Evolutionary conservation across 176 grass and related monocot genomes (phyloP).

Genomic region (Oryza rufipogon): DNA sequence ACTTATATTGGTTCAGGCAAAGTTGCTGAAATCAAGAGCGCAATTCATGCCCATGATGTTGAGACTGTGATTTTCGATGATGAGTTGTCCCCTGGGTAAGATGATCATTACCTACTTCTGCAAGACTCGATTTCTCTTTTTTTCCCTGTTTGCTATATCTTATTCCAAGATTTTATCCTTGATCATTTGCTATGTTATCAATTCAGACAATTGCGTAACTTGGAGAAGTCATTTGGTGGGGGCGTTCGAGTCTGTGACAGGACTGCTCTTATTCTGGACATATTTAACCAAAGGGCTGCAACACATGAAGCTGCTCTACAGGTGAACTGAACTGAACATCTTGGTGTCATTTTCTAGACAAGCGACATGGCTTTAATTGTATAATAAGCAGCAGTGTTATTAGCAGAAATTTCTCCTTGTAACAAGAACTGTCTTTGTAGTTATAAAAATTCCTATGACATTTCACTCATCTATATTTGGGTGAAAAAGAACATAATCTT

Average conservation of each 20-base stretch:
- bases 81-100: conserved; percentile 89
- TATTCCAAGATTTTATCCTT: neutral
- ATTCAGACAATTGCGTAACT: conserved; percentile 85
- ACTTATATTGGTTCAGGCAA: conserved; percentile 96
- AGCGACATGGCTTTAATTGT: neutral
- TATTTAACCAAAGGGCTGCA: conserved; percentile 97
- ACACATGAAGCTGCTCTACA: conserved; percentile 98
- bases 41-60: conserved; percentile 77
- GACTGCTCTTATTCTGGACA: conserved; percentile 96
- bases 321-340: conserved; percentile 49
- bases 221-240: conserved; percentile 95
- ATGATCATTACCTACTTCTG: conserved; percentile 25
- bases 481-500: conserved; percentile 7
- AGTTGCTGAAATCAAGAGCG: conserved; percentile 91
- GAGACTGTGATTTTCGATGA: conserved; percentile 99
- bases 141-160: neutral
- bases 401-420: neutral
- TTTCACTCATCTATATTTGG: neutral
- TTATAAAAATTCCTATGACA: conserved; percentile 8
- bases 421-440: neutral
- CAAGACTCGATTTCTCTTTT: neutral
- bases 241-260: conserved; percentile 90
- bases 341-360: neutral
- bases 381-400: neutral
- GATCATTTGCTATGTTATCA: conserved; percentile 33